These are phyloP conservation scores for Scutellaria barbata DNA, from an alignment of 257 asterid genomes.

Conservation along the genomic window DNA sequence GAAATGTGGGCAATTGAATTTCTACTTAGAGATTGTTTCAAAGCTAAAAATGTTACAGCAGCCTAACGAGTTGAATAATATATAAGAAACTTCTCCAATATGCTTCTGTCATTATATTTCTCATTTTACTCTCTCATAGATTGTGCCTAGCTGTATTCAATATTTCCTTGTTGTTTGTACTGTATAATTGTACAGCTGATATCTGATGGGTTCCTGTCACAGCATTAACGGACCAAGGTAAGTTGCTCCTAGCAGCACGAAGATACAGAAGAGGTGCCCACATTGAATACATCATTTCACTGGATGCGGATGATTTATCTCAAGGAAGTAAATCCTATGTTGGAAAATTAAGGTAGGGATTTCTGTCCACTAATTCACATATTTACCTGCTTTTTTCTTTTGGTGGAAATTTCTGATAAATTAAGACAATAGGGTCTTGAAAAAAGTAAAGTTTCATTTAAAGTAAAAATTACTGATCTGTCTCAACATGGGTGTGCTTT, in stretches of 20 bases:
- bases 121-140: neutral
- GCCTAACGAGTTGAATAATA: neutral
- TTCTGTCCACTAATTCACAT: slow-evolving; percentile 8
- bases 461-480: too few relatives aligned
- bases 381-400: neutral
- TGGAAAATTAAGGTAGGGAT: slow-evolving; percentile 82
- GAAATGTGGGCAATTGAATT: neutral
- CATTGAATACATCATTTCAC: slow-evolving; percentile 79
- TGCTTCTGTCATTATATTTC: neutral
- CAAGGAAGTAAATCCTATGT: slow-evolving; percentile 90
- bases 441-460: slow-evolving; percentile 4
- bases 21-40: neutral
- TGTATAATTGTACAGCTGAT: slow-evolving; percentile 13
- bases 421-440: neutral
- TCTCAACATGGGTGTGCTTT: slow-evolving; percentile 8
- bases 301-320: slow-evolving; percentile 77
- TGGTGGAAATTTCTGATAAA: slow-evolving; percentile 6
- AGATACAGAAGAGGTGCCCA: slow-evolving; percentile 75
- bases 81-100: neutral
- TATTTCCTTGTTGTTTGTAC: slow-evolving; percentile 1
- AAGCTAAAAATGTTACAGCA: slow-evolving; percentile 3
- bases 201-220: slow-evolving; percentile 41
- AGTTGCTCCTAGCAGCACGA: slow-evolving; percentile 94
- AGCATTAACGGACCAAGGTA: slow-evolving; percentile 82
- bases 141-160: slow-evolving; percentile 15